Conservation (phyloP, 2,329 filamentous ascomycete species). For the Monosporascus cannonballus region DNA sequence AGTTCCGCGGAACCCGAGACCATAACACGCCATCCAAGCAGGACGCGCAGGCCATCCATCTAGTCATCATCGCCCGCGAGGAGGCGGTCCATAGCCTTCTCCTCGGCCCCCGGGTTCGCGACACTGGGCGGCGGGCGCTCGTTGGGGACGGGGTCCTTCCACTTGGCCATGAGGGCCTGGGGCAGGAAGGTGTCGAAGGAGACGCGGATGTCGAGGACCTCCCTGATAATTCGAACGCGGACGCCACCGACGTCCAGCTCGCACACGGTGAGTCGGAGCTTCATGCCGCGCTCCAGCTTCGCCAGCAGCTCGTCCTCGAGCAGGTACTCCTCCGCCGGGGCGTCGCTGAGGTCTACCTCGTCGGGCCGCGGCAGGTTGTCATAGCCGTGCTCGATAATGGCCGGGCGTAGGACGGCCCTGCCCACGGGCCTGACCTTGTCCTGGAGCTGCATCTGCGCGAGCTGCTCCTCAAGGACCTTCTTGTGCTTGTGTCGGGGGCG, state of each 20-base stretch:
- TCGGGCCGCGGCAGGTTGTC: conserved; percentile 32
- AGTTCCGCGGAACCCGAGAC: no score
- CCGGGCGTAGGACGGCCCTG: conserved; percentile 35
- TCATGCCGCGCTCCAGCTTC: conserved; percentile 59
- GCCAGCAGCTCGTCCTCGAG: conserved; percentile 54
- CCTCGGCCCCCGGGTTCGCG: conserved; percentile 28
- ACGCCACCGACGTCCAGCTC: conserved; percentile 52
- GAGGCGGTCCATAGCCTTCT: conserved; percentile 6
- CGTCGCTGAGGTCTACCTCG: conserved; percentile 19
- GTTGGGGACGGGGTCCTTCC: conserved; percentile 48
- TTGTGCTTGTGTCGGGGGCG: conserved; percentile 19
- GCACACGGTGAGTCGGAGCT: conserved; percentile 49
- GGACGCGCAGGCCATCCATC: no score
- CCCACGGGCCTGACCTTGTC: conserved; percentile 37
- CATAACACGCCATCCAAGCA: no score
- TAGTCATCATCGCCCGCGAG: no score
- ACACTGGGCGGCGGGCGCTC: conserved; percentile 41
- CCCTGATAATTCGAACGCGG: conserved; percentile 60
- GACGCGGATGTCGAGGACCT: conserved; percentile 47
- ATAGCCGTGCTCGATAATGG: conserved; percentile 43
- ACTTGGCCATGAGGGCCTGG: conserved; percentile 63
- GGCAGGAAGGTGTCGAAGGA: conserved; percentile 60
- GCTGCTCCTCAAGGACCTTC: conserved; percentile 10
- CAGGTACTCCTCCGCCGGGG: conserved; percentile 44
- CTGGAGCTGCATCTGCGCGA: conserved; percentile 5